Evolutionary conservation across 768 basidiomycete genomes (phyloP), one percentile per base, ranked within the genome.

Genomic region (Mycena rebaudengoi): DNA sequence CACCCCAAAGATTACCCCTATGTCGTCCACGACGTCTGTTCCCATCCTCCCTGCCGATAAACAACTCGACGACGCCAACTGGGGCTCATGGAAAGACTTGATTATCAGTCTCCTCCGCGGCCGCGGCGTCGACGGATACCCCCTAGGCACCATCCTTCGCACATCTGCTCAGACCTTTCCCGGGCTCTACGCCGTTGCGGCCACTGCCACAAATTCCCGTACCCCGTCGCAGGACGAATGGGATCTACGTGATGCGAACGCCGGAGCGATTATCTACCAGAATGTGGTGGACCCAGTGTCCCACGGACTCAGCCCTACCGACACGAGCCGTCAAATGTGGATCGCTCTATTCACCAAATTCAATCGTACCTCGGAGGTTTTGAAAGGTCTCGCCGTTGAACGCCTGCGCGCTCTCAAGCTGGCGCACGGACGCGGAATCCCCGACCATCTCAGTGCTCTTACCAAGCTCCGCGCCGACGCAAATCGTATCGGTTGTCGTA

Each of bases 201-300:
- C 55, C 14, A 26, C 43, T 5, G 7, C 43, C 8, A 5, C 14
- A 14, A 59, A 48, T 25, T 46, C 57, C 30, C 3, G 5, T 2
- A 18, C 10, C 18, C 57, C 57, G 2, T 48, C 57, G 4, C 7
- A 18, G 3, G 57, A 59, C 7, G 57, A 59, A 23, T 49, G 28
- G 20, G 45, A 59, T 16, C 32, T 59, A 14, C 57, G 57, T 20
- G 44, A 59, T 28, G 33, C 4, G 5, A 18, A 5, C 14, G 35
- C 29, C 32, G 20, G 43, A 11, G 39, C 57, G 4, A 20, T 59
- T 35, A 48, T 59, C 44, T 59, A 32, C 25, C 57, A 59, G 45
- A 59, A 59, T 20, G 23, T 59, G 20, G 26, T 8, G 5, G 33
- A 59, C 29, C 57, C 57, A 2, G 7, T 6, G 7, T 29, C 44